These are phyloP conservation scores for Takakia lepidozioides DNA, from an alignment of 225 moss, liverwort and hornwort species.

Conservation along the genomic window DNA sequence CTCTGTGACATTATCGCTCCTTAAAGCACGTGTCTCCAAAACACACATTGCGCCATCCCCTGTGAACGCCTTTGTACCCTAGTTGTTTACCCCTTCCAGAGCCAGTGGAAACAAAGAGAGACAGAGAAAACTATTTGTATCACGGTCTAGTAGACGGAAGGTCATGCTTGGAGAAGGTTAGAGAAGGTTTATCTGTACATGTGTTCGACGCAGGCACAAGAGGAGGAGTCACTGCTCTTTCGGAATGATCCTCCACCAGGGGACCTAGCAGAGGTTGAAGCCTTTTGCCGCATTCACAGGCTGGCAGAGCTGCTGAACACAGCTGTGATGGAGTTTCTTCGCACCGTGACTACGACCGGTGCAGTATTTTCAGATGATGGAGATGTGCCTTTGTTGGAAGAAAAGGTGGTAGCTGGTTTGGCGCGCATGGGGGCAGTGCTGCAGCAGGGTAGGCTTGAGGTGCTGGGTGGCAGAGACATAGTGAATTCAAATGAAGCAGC, in stretches of 20 bases:
- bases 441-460: constrained; percentile 59
- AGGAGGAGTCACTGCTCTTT: constrained; percentile 73
- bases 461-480: constrained; percentile 37
- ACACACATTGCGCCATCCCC: background rate
- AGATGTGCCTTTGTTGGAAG: constrained; percentile 58
- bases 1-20: background rate
- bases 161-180: background rate
- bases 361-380: constrained; percentile 27
- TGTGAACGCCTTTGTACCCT: background rate
- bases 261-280: constrained; percentile 78
- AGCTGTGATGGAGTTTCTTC: constrained; percentile 65
- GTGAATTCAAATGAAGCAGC: constrained; percentile 30
- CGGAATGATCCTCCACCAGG: constrained; percentile 66
- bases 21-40: background rate
- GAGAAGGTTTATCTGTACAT: background rate
- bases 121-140: too few relatives aligned
- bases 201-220: constrained; percentile 42
- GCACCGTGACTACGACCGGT: constrained; percentile 24
- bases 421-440: constrained; percentile 64
- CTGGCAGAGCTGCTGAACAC: constrained; percentile 60
- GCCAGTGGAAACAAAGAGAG: background rate
- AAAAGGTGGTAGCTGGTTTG: constrained; percentile 74
- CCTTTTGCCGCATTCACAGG: constrained; percentile 83
- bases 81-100: background rate
- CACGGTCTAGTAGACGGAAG: background rate